phyloP scores from a whole-genome alignment of 2,329 filamentous ascomycete genomes.

The Leptodontidium sp. region DNA sequence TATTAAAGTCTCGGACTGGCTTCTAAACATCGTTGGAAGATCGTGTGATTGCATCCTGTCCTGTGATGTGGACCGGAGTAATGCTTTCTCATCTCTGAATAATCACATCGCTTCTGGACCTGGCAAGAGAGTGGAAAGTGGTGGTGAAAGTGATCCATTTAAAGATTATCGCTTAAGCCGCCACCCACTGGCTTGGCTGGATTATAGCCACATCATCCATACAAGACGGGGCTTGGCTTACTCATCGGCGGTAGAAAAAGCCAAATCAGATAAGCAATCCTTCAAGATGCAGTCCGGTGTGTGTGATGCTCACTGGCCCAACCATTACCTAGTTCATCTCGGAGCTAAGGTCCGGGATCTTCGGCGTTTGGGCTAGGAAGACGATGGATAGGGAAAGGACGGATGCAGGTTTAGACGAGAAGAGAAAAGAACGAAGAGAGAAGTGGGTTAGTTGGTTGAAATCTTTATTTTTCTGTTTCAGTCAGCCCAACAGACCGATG shows the following conservation, averaged over 20 bases:
- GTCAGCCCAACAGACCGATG: not conserved
- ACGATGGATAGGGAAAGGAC: not conserved
- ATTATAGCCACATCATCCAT: not conserved
- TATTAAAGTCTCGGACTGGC: not conserved
- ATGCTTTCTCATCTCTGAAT: constrained; percentile 9
- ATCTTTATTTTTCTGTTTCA: not conserved
- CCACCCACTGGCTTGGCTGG: not conserved
- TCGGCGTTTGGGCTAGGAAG: not conserved
- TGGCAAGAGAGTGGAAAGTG: not conserved
- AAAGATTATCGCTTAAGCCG: not conserved
- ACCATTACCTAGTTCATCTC: not conserved
- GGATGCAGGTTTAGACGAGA: not conserved
- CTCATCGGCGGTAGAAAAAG: not conserved
- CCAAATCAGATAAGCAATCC: not conserved
- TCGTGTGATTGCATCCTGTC: not conserved
- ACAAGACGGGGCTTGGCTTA: not conserved
- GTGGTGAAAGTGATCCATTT: not conserved
- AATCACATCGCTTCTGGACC: not conserved
- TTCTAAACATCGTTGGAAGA: not conserved
- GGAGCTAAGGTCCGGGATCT: constrained; percentile 9
- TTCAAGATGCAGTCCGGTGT: not conserved
- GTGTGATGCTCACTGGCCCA: not conserved
- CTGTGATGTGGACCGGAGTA: not conserved
- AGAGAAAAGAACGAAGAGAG: too few species aligned
- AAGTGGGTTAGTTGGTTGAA: too few species aligned